phyloP scores from a whole-genome alignment of 2,329 filamentous ascomycete genomes.

The Hysterium pulicare region DNA sequence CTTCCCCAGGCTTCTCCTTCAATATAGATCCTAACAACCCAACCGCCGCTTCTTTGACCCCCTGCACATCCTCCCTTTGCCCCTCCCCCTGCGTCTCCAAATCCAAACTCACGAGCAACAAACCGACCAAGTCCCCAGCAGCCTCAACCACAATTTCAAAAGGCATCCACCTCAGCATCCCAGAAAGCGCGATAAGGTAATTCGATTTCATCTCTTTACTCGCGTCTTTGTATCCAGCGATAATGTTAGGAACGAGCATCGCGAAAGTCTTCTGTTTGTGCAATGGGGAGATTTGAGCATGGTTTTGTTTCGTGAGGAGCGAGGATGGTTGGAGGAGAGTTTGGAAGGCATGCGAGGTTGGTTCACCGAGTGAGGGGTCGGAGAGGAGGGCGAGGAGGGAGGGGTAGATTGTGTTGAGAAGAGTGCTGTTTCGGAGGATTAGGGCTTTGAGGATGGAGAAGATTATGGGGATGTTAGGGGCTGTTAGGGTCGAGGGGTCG shows the following conservation, averaged over 20 bases:
- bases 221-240: slow-evolving; percentile 49
- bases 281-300: slow-evolving; percentile 59
- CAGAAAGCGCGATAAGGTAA: slow-evolving; percentile 61
- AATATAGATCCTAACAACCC: slow-evolving; percentile 58
- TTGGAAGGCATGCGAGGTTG: slow-evolving; percentile 56
- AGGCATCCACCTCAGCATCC: slow-evolving; percentile 58
- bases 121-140: slow-evolving; percentile 54
- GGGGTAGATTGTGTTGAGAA: slow-evolving; percentile 41
- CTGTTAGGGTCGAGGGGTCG: slow-evolving; percentile 27
- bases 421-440: slow-evolving; percentile 52
- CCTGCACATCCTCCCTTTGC: too few species aligned
- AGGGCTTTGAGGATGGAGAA: slow-evolving; percentile 63
- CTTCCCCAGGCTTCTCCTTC: slow-evolving; percentile 51
- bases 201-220: slow-evolving; percentile 51
- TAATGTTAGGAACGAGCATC: slow-evolving; percentile 56
- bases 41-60: slow-evolving; percentile 59
- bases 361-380: slow-evolving; percentile 47
- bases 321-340: slow-evolving; percentile 60
- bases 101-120: slow-evolving; percentile 63
- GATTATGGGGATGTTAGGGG: slow-evolving; percentile 50
- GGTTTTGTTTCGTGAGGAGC: slow-evolving; percentile 58
- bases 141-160: slow-evolving; percentile 59
- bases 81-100: slow-evolving; percentile 43
- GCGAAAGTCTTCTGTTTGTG: slow-evolving; percentile 63
- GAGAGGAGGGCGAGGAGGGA: slow-evolving; percentile 51